Evolutionary conservation across 163 green algal species (phyloP), one percentile per base, ranked within the genome.

Genomic region (Scenedesmus sp.): DNA sequence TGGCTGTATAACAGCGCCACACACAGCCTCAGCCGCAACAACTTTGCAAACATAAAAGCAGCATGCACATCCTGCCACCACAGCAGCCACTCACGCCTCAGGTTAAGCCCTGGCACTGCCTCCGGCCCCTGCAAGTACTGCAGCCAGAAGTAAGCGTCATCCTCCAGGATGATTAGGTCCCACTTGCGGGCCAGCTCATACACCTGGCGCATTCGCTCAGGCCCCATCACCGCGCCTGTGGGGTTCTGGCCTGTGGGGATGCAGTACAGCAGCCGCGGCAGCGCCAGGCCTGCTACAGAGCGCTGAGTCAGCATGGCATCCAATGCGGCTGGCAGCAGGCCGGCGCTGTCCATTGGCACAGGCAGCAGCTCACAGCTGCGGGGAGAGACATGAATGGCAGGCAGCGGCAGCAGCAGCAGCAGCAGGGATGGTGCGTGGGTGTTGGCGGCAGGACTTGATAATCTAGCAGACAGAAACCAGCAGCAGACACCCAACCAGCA

Each of bases 101-200:
- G 67, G 26, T 88, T 86, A 46, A 92, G 64, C 20, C 91, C 91
- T 34, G 89, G 89, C 89, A 92, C 89, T 1, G 64, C 7, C 6
- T 85, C 81, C n/a, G 81, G 52, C 23, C 89, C 90, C 2, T 66
- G 4, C 0, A 91, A 87, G 92, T 96, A 98, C 89, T 97, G 95
- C 4, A 99, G 95, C 94, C 96, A 98, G 92, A 93, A 97, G 94
- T 99, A 99, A 5, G 97, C 96, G 91, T 99, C 97, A 84, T 99
- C 97, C 93, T 99, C 97, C 13, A 99, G 16, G 64, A 99, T 97
- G n/a, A 96, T 55, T n/a, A 97, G 64, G 89, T 94, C 88, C 82
- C 93, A 88, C 81, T 90, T 70, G 10, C 84, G 79, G 55, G 92
- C 26, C 86, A 95, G 90, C 91, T 86, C 55, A 62, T 96, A 94